Percentiles rank a stretch among this genome's conserved stretches.
phyloP scores from a whole-genome alignment of 1,284 basidiomycete species.

The Marasmius sp. region DNA sequence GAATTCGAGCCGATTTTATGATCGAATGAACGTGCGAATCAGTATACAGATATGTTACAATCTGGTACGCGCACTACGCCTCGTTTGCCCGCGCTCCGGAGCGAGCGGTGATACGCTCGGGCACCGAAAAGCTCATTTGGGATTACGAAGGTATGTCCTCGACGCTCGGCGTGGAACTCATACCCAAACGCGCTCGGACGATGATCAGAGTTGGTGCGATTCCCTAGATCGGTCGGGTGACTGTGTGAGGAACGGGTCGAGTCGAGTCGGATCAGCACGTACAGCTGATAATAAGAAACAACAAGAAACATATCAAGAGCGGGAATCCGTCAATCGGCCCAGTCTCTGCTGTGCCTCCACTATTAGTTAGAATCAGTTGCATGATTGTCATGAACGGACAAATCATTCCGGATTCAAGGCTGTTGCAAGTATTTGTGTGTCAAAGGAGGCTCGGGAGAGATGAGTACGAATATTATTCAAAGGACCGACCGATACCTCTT shows the following conservation, averaged over 20 bases:
- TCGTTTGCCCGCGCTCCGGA: background rate
- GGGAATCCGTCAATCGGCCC: no score
- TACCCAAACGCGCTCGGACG: background rate
- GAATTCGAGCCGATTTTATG: no score
- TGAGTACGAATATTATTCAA: background rate
- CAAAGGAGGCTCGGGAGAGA: background rate
- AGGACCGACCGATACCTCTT: background rate
- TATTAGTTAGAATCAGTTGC: background rate
- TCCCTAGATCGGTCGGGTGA: background rate
- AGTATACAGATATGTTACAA: no score
- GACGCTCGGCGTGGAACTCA: background rate
- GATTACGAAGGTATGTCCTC: background rate
- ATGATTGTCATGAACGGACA: background rate
- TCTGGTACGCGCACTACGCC: background rate
- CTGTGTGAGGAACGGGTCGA: no score
- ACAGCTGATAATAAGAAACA: no score
- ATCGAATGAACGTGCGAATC: no score
- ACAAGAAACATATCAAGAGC: no score
- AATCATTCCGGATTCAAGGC: slow-evolving; percentile 1
- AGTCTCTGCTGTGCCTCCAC: no score
- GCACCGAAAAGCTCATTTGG: background rate
- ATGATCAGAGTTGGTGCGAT: background rate
- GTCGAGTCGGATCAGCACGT: no score
- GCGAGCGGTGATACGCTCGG: background rate
- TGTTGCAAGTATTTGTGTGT: background rate